Conservation (phyloP, 495 filamentous ascomycete genomes). For the Penicillium paxilli region DNA sequence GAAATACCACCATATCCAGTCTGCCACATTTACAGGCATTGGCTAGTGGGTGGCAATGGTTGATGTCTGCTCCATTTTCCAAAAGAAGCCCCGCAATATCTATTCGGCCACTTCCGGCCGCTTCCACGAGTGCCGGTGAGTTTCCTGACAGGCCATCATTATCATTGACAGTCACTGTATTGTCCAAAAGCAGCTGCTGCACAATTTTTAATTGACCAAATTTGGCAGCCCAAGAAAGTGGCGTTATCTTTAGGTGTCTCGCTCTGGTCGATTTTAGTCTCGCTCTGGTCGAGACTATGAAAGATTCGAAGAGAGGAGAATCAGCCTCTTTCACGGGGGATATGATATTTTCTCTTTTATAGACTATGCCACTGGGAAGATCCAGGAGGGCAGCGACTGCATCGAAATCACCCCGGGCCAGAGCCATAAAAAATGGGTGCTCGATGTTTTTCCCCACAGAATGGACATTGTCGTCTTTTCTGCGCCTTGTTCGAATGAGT, state of each 20-base stretch:
- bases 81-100: conserved; percentile 1
- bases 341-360: conserved; percentile 13
- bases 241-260: conserved; percentile 12
- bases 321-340: too few relatives aligned
- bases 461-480: conserved; percentile 22
- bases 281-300: conserved; percentile 9
- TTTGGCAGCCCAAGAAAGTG: conserved; percentile 22
- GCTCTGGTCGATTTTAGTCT: conserved; percentile 7
- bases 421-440: conserved; percentile 44
- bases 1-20: background rate
- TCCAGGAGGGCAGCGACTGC: conserved; percentile 29
- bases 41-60: background rate
- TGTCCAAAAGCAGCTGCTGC: conserved; percentile 13
- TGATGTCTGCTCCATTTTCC: background rate
- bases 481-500: conserved; percentile 34
- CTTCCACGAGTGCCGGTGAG: background rate
- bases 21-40: background rate
- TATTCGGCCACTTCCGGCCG: background rate
- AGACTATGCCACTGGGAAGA: conserved; percentile 1
- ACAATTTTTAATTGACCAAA: conserved; percentile 11
- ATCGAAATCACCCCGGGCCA: conserved; percentile 26
- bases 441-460: conserved; percentile 36
- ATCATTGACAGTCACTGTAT: background rate
- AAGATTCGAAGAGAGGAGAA: background rate
- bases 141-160: background rate